Base-by-base conservation (phyloP, 2,329 filamentous ascomycete genomes). In the Lachnellula occidentalis region DNA sequence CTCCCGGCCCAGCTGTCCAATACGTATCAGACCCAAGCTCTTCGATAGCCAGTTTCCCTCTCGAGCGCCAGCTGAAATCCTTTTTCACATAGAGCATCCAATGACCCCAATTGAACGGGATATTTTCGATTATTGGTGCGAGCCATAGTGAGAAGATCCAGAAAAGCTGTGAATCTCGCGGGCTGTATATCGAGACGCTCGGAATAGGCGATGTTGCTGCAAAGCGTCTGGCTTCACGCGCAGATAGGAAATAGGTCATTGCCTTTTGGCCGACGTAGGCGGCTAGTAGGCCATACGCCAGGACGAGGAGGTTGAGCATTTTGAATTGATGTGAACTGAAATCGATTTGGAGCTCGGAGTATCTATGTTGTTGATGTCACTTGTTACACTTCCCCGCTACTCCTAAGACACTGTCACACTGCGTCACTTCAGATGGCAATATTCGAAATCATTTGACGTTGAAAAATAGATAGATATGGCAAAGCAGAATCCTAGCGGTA, bases 21-120 rank as follows among this genome's bases (percentile, higher is more conserved):
- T 47, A 61, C 6, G 58, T 45, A 48, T 61, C 59, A 21, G 54
- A 57, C 19, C 51, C 50, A 2, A 61, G 45, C 31, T 60, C 54
- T 12, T 55, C 31, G 21, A 36, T 51, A 43, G 51, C 43, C 42
- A 57, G 48, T 39, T 45, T 45, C 2, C 58, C 56, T 48, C 55
- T 51, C 21, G 45, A 57, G 22, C 51, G 50, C 55, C 55, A 59
- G 11, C 42, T 43, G 34, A 50, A 54, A 22, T 61, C 59, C 24
- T 50, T 57, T 14, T 48, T 56, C 9, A 42, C 31, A 21, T 53
- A 58, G 21, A 11, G 45, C 5, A 59, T 37, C 59, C 59, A 61
- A 39, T 57, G 51, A 3, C 59, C 59, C 48, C 50, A 51, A 31
- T 48, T 34, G 27, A 58, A 59, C 5, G 59, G 57, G 5, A 61